These are phyloP conservation scores for Chalciporus pseudorubinellus DNA, from an alignment of 768 basidiomycete genomes.

Conservation along the genomic window DNA sequence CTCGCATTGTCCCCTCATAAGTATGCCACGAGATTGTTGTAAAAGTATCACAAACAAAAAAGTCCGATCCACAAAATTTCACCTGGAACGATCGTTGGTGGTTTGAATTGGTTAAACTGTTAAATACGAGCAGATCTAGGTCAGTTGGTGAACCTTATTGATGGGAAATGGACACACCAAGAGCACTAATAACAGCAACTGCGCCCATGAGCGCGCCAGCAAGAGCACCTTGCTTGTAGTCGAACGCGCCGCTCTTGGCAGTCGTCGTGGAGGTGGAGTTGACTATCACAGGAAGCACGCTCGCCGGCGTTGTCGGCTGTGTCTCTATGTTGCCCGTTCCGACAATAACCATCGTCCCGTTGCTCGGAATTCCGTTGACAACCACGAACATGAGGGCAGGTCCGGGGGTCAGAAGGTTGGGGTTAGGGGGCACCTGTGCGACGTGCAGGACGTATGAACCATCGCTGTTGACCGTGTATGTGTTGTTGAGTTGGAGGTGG, in stretches of 20 bases:
- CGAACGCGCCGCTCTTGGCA: not conserved
- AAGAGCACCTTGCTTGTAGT: not conserved
- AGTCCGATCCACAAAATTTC: not conserved
- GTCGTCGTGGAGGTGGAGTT: constrained; percentile 22
- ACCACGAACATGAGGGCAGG: constrained; percentile 82
- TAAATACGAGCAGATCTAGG: not conserved
- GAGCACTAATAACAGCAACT: not conserved
- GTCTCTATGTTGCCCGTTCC: constrained; percentile 76
- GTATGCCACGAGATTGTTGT: too few relatives aligned
- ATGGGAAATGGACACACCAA: not conserved
- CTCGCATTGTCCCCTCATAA: too few relatives aligned
- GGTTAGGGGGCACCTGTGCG: constrained; percentile 77
- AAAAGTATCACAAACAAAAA: not conserved
- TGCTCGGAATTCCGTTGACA: constrained; percentile 80
- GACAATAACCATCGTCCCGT: constrained; percentile 71
- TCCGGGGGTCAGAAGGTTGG: constrained; percentile 86
- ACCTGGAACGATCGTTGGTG: too few relatives aligned
- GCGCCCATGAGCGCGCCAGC: not conserved
- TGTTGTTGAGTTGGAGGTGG: constrained; percentile 76
- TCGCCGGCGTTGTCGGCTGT: constrained; percentile 52
- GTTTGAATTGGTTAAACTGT: not conserved
- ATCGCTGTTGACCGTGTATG: constrained; percentile 78
- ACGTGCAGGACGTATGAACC: constrained; percentile 78
- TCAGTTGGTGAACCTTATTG: not conserved
- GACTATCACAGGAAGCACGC: constrained; percentile 40